These are phyloP conservation scores for Bombardia bombarda DNA, from an alignment of 495 filamentous ascomycete species.

Conservation along the genomic window DNA sequence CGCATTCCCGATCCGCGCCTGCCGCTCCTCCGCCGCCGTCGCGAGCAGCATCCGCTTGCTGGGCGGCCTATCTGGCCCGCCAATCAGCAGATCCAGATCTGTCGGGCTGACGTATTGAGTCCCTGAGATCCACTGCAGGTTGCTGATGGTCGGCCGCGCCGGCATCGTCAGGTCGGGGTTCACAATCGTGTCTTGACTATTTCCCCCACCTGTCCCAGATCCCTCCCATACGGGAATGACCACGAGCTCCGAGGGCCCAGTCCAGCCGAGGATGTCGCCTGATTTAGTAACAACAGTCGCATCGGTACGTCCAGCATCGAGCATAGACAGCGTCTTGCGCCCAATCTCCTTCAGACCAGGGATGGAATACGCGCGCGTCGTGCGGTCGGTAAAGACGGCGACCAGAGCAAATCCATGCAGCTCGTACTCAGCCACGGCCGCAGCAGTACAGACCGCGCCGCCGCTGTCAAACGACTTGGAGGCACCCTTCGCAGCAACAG, in stretches of 20 bases:
- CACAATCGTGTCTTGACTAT: constrained; percentile 62
- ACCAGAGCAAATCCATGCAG: constrained; percentile 70
- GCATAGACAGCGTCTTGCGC: constrained; percentile 49
- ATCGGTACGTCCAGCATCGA: constrained; percentile 65
- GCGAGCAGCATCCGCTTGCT: constrained; percentile 62
- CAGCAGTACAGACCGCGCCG: constrained; percentile 70
- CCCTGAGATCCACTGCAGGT: constrained; percentile 91
- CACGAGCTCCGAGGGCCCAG: constrained; percentile 77
- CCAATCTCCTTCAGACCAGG: constrained; percentile 82
- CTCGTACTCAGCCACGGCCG: constrained; percentile 63
- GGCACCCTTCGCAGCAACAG: constrained; percentile 75
- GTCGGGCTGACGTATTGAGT: constrained; percentile 83
- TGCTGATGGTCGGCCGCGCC: constrained; percentile 87
- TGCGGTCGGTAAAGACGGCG: constrained; percentile 74
- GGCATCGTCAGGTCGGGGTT: constrained; percentile 66
- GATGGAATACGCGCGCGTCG: constrained; percentile 70
- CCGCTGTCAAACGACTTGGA: constrained; percentile 83
- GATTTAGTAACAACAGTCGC: constrained; percentile 62
- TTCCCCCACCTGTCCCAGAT: constrained; percentile 45
- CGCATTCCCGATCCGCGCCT: constrained; percentile 30
- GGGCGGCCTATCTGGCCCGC: constrained; percentile 77
- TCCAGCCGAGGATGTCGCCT: constrained; percentile 80
- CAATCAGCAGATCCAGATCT: constrained; percentile 90
- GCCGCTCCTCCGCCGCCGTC: constrained; percentile 35
- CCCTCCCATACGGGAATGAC: constrained; percentile 80